These are phyloP conservation scores for Macaranga tanarius DNA, from an alignment of 441 rosid genomes.

Conservation along the genomic window DNA sequence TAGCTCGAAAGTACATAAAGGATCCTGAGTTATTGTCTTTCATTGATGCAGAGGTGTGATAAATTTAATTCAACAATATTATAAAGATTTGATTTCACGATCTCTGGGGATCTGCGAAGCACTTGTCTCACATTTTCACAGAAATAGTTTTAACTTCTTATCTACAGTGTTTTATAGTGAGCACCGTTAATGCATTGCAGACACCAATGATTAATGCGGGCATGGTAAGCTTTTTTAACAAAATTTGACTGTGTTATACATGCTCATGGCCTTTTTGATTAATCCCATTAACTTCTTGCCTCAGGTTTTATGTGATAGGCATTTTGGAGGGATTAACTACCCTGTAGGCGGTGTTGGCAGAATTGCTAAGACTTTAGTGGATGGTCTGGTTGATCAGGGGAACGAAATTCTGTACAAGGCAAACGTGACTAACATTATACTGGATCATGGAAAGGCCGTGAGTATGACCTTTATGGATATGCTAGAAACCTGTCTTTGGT, in stretches of 20 bases:
- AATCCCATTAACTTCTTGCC: constrained; percentile 24
- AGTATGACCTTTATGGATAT: constrained; percentile 35
- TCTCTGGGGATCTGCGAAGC: background rate
- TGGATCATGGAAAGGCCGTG: constrained; percentile 83
- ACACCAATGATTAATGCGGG: constrained; percentile 98
- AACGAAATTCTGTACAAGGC: constrained; percentile 88
- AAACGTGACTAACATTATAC: constrained; percentile 66
- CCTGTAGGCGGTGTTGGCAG: constrained; percentile 97
- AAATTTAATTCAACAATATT: constrained; percentile 16
- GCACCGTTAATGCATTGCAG: constrained; percentile 81
- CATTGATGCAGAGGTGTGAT: constrained; percentile 89
- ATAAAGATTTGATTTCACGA: constrained; percentile 1
- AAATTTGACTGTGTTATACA: constrained; percentile 7
- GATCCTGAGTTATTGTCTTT: constrained; percentile 83
- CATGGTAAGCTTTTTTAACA: constrained; percentile 57
- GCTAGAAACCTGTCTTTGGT: constrained; percentile 12
- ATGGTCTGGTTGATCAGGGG: constrained; percentile 75
- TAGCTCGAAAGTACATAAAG: constrained; percentile 83
- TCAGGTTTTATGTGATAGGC: constrained; percentile 96
- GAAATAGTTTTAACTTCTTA: constrained; percentile 13
- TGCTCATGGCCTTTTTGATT: constrained; percentile 4
- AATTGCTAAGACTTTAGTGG: constrained; percentile 78
- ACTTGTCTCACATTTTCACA: constrained; percentile 5
- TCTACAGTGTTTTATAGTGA: constrained; percentile 93
- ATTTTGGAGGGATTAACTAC: constrained; percentile 95